Evolutionary conservation across 148 eudicot species (phyloP).

Genomic region (Simmondsia chinensis): DNA sequence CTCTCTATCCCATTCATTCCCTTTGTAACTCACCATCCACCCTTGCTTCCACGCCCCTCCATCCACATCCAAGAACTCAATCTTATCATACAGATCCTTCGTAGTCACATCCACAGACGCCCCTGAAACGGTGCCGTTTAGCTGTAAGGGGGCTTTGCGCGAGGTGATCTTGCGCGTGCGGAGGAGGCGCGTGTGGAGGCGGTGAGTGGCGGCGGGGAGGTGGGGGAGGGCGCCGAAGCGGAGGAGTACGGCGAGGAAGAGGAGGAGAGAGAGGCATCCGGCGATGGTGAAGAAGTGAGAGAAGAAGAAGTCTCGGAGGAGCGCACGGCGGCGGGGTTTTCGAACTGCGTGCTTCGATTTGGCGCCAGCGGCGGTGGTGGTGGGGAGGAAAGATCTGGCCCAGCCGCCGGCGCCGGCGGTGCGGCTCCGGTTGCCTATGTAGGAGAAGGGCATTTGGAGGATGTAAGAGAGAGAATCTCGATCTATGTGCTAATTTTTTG

Average conservation of each 20-base stretch:
- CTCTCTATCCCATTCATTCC: slow-evolving; percentile 82
- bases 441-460: too few species aligned
- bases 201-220: slow-evolving; percentile 18
- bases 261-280: slow-evolving; percentile 40
- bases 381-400: slow-evolving; percentile 9
- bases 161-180: slow-evolving; percentile 25
- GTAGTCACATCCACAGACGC: slow-evolving; percentile 73
- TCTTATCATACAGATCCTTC: slow-evolving; percentile 72
- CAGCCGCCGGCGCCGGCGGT: slow-evolving; percentile 14
- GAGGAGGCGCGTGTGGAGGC: slow-evolving; percentile 11
- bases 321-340: slow-evolving; percentile 32
- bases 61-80: slow-evolving; percentile 64
- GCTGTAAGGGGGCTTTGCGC: slow-evolving; percentile 19
- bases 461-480: too few species aligned
- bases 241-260: slow-evolving; percentile 46
- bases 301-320: slow-evolving; percentile 43
- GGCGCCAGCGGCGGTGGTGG: slow-evolving; percentile 3
- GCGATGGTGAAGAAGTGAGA: slow-evolving; percentile 63
- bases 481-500: too few species aligned
- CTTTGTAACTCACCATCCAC: slow-evolving; percentile 68
- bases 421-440: slow-evolving; percentile 33
- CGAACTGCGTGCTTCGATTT: slow-evolving; percentile 38
- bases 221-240: slow-evolving; percentile 18
- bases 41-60: slow-evolving; percentile 99
- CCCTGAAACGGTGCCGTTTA: slow-evolving; percentile 16